These are phyloP conservation scores for Podaxis carcinomalis DNA, from an alignment of 768 basidiomycete genomes.

Conservation along the genomic window DNA sequence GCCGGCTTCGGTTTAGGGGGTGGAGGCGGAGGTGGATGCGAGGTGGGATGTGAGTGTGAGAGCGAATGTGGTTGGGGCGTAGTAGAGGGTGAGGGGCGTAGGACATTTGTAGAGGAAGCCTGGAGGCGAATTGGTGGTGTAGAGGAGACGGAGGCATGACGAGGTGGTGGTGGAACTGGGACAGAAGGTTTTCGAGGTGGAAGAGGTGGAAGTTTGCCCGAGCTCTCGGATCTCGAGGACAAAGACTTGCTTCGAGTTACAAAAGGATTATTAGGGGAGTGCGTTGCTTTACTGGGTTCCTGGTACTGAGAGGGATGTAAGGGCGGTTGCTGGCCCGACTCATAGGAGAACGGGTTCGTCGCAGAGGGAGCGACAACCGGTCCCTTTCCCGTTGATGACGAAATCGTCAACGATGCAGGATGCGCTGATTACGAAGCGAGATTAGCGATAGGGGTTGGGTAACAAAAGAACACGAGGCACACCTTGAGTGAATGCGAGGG, in stretches of 20 bases:
- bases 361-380: conserved; percentile 1
- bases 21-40: conserved; percentile 12
- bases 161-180: conserved; percentile 35
- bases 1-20: conserved; percentile 14
- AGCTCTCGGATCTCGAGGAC: conserved; percentile 15
- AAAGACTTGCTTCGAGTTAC: conserved; percentile 17
- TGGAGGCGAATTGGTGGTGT: conserved; percentile 14
- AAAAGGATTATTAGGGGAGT: conserved; percentile 37
- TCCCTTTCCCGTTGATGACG: background rate
- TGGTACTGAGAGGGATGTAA: conserved; percentile 24
- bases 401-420: background rate
- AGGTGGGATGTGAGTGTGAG: conserved; percentile 10
- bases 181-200: conserved; percentile 45
- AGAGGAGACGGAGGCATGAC: conserved; percentile 26
- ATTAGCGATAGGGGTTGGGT: background rate
- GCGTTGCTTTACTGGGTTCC: conserved; percentile 16
- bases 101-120: conserved; percentile 14
- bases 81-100: background rate
- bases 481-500: conserved; percentile 77
- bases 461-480: conserved; percentile 19
- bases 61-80: conserved; percentile 17
- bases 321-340: conserved; percentile 21
- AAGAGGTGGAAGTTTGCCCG: conserved; percentile 37
- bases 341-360: conserved; percentile 14
- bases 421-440: background rate